These are phyloP conservation scores for Rhodotorula taiwanensis DNA, from an alignment of 768 basidiomycete genomes.

Conservation along the genomic window DNA sequence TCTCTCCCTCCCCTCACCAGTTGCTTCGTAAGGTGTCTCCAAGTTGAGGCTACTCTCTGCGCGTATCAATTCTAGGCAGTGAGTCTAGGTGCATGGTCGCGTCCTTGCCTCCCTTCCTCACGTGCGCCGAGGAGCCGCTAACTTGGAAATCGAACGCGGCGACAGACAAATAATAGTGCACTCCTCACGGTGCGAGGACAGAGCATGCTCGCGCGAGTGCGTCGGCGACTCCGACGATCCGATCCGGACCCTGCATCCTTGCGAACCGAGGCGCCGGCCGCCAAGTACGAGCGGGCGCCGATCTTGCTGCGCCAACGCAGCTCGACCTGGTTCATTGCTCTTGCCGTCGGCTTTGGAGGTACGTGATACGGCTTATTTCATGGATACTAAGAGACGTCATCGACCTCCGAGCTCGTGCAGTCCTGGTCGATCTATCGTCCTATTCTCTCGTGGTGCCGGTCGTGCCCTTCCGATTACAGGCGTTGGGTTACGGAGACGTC, in stretches of 20 bases:
- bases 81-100: too few relatives aligned
- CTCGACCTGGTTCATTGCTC: slow-evolving; percentile 18
- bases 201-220: not conserved
- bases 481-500: slow-evolving; percentile 33
- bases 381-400: not conserved
- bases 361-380: too few relatives aligned
- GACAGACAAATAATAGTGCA: too few relatives aligned
- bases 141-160: too few relatives aligned
- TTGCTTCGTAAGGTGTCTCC: too few relatives aligned
- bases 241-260: not conserved
- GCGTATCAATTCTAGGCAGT: too few relatives aligned
- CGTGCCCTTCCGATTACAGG: slow-evolving; percentile 36
- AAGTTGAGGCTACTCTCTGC: too few relatives aligned
- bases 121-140: too few relatives aligned
- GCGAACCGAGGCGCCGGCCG: slow-evolving; percentile 1
- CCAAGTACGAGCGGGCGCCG: not conserved
- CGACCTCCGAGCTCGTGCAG: slow-evolving; percentile 1
- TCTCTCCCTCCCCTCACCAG: too few relatives aligned
- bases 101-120: too few relatives aligned
- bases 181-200: too few relatives aligned
- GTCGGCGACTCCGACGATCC: not conserved
- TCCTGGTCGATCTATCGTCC: slow-evolving; percentile 24
- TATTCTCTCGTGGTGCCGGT: slow-evolving; percentile 32
- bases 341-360: slow-evolving; percentile 21
- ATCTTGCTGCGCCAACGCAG: not conserved